Conservation (phyloP, 495 filamentous ascomycete genomes). For the Cladorrhinum samala region DNA sequence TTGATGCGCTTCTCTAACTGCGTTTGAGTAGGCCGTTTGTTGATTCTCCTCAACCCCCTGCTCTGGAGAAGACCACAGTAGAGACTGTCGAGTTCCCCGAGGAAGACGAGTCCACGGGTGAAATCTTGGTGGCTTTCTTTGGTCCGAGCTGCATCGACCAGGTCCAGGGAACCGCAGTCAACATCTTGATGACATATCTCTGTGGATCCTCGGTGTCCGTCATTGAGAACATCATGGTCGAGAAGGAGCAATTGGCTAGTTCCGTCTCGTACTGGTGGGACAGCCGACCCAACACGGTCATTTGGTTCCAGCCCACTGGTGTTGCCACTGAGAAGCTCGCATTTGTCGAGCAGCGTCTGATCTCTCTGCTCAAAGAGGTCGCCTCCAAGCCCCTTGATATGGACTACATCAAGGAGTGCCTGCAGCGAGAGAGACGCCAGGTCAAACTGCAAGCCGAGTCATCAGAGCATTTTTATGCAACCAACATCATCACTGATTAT, state of each 20-base stretch:
- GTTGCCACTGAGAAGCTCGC: constrained; percentile 81
- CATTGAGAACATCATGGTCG: constrained; percentile 85
- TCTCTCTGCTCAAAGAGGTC: constrained; percentile 74
- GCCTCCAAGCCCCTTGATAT: constrained; percentile 78
- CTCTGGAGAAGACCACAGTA: constrained; percentile 60
- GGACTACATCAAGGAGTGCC: constrained; percentile 79
- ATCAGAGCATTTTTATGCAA: constrained; percentile 67
- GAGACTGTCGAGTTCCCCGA: constrained; percentile 89
- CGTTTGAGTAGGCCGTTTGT: constrained; percentile 65
- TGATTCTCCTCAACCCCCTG: constrained; percentile 71
- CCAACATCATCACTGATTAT: constrained; percentile 81
- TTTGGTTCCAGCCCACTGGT: constrained; percentile 74
- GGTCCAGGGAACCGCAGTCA: constrained; percentile 59
- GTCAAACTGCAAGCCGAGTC: constrained; percentile 74
- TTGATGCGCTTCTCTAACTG: neutral
- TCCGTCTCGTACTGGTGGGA: constrained; percentile 71
- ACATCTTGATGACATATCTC: constrained; percentile 74
- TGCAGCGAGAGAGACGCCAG: constrained; percentile 68
- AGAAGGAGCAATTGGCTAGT: constrained; percentile 87
- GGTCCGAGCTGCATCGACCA: constrained; percentile 71
- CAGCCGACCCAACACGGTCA: constrained; percentile 68
- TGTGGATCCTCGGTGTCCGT: constrained; percentile 88
- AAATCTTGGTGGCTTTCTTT: constrained; percentile 76
- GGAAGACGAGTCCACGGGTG: constrained; percentile 88
- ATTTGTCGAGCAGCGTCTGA: constrained; percentile 77